These are phyloP conservation scores for Cladorrhinum sp. DNA, from an alignment of 2,329 filamentous ascomycete species.

Conservation along the genomic window DNA sequence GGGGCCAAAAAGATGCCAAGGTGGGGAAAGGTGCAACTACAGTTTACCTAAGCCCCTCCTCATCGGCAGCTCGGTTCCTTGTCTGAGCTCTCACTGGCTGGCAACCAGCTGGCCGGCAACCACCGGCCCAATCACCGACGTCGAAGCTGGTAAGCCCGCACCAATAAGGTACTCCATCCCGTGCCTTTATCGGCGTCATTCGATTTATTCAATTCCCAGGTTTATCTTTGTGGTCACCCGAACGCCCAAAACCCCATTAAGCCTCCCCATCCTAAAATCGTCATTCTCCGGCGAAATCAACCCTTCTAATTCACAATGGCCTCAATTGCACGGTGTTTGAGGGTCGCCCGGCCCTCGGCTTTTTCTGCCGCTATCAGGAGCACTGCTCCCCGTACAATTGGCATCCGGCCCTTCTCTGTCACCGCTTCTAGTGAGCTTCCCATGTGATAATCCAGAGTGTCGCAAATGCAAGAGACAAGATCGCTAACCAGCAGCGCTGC, in stretches of 20 bases:
- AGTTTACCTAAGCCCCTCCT: background rate
- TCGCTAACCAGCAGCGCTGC: slow-evolving; percentile 12
- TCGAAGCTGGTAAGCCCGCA: background rate
- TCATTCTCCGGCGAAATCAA: slow-evolving; percentile 1
- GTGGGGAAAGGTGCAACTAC: background rate
- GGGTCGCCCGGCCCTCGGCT: slow-evolving; percentile 47
- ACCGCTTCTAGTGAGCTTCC: slow-evolving; percentile 40
- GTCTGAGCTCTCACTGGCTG: slow-evolving; percentile 15
- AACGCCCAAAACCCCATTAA: background rate
- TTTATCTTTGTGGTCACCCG: background rate
- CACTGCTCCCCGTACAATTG: slow-evolving; percentile 36
- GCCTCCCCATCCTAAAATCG: slow-evolving; percentile 4
- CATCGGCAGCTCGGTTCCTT: slow-evolving; percentile 15
- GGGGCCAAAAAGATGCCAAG: background rate
- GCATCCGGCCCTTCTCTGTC: slow-evolving; percentile 45
- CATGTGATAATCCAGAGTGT: slow-evolving; percentile 33
- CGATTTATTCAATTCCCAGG: slow-evolving; percentile 14
- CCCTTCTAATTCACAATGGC: slow-evolving; percentile 46
- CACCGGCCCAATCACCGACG: slow-evolving; percentile 13
- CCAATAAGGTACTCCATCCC: too few species aligned
- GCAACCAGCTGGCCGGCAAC: slow-evolving; percentile 18
- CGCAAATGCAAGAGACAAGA: background rate
- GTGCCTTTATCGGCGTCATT: slow-evolving; percentile 25
- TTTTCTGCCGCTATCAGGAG: slow-evolving; percentile 40
- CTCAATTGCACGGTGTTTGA: slow-evolving; percentile 57